A percentile compares a stretch with the other conserved stretches of the same genome.
Conservation (phyloP, 164 flowering plant genomes). For the Magnolia sinica region DNA sequence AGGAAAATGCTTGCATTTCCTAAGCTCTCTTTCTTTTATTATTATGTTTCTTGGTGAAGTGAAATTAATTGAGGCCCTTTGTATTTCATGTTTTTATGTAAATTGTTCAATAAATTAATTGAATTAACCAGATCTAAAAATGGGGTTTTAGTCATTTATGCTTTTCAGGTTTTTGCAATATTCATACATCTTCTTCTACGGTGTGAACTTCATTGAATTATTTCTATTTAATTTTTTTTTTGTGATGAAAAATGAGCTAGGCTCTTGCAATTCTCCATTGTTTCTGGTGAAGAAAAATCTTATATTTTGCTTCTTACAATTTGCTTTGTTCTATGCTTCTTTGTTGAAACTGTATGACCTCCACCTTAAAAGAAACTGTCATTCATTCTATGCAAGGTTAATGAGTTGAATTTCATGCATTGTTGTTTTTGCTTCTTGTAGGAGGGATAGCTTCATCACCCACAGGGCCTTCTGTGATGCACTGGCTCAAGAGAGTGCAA, state of each 20-base stretch:
- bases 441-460: slow-evolving; percentile 91
- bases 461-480: slow-evolving; percentile 95
- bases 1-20: no score
- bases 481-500: slow-evolving; percentile 78
- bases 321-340: no score
- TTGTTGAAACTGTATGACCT: no score
- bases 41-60: neutral
- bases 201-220: neutral
- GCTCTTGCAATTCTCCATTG: neutral
- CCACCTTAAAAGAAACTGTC: neutral
- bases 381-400: neutral
- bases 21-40: neutral
- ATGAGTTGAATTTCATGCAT: slow-evolving; percentile 9
- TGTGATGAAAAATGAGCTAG: neutral
- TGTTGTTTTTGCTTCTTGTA: slow-evolving; percentile 26
- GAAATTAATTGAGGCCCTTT: neutral
- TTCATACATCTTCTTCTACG: neutral
- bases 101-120: neutral
- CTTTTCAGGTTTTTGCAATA: neutral
- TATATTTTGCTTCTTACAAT: neutral
- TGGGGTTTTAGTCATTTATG: no score
- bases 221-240: no score
- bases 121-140: neutral
- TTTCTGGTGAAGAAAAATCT: no score
- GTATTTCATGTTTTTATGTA: no score